Base-by-base conservation (phyloP, 345 rosid species). In the Bruguiera gymnorhiza region DNA sequence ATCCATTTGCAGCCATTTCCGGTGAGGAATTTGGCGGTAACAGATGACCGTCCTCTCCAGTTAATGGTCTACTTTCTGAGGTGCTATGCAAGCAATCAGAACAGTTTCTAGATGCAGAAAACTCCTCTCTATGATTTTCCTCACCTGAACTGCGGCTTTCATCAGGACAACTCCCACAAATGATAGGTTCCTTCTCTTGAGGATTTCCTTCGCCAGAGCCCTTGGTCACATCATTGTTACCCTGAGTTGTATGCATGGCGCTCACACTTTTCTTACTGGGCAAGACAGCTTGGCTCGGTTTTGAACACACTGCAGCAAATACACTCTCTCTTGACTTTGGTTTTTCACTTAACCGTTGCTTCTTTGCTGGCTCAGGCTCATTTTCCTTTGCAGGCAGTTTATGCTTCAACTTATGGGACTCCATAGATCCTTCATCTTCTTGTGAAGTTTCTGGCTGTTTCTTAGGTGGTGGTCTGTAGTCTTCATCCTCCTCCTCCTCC, bases 1-100 rank as follows among this genome's bases (percentile, higher is more conserved):
- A 88, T 78, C 99, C 99, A 76, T 90, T 92, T 78, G 90, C 94
- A 51, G 96, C 83, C 99, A 92, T 92, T 76, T 92, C 97, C 1
- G 97, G 85, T 31, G 97, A 87, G 46, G 97, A 86, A 56, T 85
- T 87, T 18, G 89, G 88, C 3, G 92, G 82, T 76, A 89, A 78
- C 78, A 88, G 78, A 6, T 84, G 77, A 31, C 79, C 69, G 65
- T 90, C 94, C 62, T 95, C 97, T 46, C 84, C 89, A n/a, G 82
- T 73, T 62, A 82, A 79, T 16, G 80, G 93, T 66, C 85, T 72
- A 53, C 76, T 85, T 58, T 85, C 93, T 63, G 86, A 72, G 48
- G 81, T 50, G 70, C 74, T 75, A n/a, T 82, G 88, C 74, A 77
- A 60, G 72, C 80, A 68, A 21, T 86, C 90, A 65, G 87, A 87